These are phyloP conservation scores for Speleostelium caveatum DNA, from an alignment of 78 protist genomes.

Conservation along the genomic window DNA sequence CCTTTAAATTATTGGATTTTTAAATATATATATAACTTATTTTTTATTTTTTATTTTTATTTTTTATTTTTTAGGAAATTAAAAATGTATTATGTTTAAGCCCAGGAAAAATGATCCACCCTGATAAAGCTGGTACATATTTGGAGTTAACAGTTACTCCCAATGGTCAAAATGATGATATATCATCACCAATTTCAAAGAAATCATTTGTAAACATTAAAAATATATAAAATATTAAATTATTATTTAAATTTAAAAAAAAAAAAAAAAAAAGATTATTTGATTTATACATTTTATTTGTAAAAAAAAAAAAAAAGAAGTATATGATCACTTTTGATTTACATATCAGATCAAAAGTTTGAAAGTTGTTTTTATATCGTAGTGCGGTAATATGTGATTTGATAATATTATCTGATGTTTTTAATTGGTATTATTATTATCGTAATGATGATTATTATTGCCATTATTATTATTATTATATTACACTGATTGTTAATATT, in stretches of 20 bases:
- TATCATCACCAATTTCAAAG: slow-evolving; percentile 9
- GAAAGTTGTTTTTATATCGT: too few species aligned
- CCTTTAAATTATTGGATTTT: too few species aligned
- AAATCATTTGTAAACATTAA: slow-evolving; percentile 6
- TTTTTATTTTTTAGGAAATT: background rate
- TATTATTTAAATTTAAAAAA: too few species aligned
- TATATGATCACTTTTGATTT: too few species aligned
- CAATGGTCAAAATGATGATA: background rate
- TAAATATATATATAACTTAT: too few species aligned
- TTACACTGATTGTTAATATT: background rate
- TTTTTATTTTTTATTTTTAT: too few species aligned
- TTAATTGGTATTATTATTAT: background rate
- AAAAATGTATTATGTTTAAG: slow-evolving; percentile 32
- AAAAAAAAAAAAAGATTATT: too few species aligned
- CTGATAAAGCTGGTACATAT: background rate
- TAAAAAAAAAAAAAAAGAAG: too few species aligned
- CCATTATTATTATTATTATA: background rate
- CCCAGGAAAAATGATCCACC: background rate
- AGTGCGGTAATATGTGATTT: too few species aligned
- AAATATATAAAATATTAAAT: slow-evolving; percentile 40
- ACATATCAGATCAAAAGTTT: too few species aligned
- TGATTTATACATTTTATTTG: too few species aligned
- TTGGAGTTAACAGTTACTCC: background rate
- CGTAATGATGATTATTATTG: background rate
- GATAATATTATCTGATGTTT: too few species aligned